Evolutionary conservation across 345 rosid genomes (phyloP).

Genomic region (Acer campestre): DNA sequence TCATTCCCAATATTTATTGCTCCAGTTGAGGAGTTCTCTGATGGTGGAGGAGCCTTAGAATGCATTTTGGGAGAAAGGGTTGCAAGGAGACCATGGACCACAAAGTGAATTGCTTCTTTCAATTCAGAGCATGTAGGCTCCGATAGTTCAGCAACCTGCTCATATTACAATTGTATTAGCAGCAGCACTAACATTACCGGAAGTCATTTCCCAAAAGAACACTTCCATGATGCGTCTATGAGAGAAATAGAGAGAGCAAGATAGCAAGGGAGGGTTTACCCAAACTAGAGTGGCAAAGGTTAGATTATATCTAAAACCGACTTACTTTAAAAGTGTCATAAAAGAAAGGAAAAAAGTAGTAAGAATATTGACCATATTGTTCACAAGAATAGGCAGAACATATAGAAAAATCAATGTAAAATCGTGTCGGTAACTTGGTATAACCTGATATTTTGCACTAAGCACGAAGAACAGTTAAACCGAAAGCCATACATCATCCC

Average conservation of each 20-base stretch:
- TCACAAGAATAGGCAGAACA: constrained; percentile 4
- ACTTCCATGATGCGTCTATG: neutral
- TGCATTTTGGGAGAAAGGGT: constrained; percentile 92
- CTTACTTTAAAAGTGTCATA: neutral
- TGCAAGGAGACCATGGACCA: constrained; percentile 92
- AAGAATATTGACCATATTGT: neutral
- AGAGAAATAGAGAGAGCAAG: neutral
- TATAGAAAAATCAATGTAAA: constrained; percentile 4
- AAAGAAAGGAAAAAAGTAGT: neutral
- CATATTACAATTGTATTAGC: constrained; percentile 19
- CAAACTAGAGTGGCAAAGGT: neutral
- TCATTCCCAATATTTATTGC: constrained; percentile 49
- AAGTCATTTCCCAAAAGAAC: constrained; percentile 10
- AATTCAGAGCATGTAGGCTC: constrained; percentile 81
- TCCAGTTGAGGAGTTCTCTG: constrained; percentile 54
- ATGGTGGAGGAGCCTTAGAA: constrained; percentile 61
- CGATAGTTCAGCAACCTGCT: constrained; percentile 91
- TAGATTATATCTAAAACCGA: neutral
- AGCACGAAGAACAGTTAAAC: constrained; percentile 22
- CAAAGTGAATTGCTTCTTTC: constrained; percentile 75
- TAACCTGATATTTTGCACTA: constrained; percentile 26
- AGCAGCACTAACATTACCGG: neutral
- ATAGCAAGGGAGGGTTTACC: neutral
- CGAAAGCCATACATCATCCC: constrained; percentile 23
- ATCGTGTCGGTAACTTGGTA: constrained; percentile 18